Evolutionary conservation across 2,329 filamentous ascomycete genomes (phyloP).

Genomic region (Aspergillus arachidicola): DNA sequence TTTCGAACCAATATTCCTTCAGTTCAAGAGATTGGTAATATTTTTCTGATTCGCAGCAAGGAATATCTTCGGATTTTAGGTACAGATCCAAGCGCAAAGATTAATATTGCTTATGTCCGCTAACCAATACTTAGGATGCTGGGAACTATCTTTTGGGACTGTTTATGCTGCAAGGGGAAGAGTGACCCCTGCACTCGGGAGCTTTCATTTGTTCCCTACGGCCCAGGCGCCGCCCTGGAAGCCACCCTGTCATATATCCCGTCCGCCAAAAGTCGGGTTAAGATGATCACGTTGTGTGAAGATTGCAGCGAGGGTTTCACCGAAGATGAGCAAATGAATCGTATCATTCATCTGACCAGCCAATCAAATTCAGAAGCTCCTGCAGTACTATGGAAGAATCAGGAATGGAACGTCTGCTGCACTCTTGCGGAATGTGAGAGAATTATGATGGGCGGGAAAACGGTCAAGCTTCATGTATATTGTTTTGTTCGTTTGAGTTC

Average conservation of each 20-base stretch:
- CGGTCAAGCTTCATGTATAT: slow-evolving; percentile 1
- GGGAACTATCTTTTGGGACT: background rate
- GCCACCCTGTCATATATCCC: slow-evolving; percentile 2
- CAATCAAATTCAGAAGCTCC: background rate
- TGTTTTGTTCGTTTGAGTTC: slow-evolving; percentile 1
- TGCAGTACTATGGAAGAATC: slow-evolving; percentile 1
- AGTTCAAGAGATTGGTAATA: background rate
- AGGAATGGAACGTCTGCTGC: background rate
- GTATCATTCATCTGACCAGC: background rate
- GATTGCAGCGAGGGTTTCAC: slow-evolving; percentile 2
- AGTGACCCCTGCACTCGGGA: background rate
- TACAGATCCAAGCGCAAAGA: background rate
- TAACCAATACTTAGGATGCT: background rate
- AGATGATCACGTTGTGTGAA: slow-evolving; percentile 1
- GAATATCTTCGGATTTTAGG: background rate
- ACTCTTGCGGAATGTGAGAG: slow-evolving; percentile 3
- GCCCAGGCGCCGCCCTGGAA: background rate
- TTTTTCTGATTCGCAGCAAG: background rate
- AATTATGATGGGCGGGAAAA: slow-evolving; percentile 1
- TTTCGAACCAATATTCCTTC: background rate
- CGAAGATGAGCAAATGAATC: slow-evolving; percentile 2
- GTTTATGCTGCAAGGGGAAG: background rate
- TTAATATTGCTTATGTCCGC: background rate
- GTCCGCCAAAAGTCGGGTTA: slow-evolving; percentile 4
- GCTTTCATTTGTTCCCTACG: slow-evolving; percentile 1